phyloP scores from a whole-genome alignment of 2,329 filamentous ascomycete genomes.

The Pyrenophora tritici-repentis region DNA sequence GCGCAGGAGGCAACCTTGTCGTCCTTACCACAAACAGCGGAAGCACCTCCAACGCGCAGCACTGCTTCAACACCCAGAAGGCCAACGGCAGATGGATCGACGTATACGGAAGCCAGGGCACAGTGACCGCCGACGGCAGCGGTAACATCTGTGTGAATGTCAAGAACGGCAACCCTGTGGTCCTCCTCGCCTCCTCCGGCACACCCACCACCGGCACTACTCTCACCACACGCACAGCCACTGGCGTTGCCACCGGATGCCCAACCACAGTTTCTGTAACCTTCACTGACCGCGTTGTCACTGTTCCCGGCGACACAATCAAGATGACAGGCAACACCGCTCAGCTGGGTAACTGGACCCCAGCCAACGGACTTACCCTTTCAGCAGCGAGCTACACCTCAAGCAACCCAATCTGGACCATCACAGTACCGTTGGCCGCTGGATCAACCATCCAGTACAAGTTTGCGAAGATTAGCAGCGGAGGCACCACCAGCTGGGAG shows the following conservation, averaged over 20 bases:
- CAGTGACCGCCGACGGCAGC: conserved; percentile 47
- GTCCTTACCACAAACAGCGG: conserved; percentile 55
- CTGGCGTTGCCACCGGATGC: conserved; percentile 21
- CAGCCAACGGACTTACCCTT: conserved; percentile 48
- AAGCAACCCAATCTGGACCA: conserved; percentile 55
- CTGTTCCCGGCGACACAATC: conserved; percentile 56
- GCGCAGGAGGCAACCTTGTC: conserved; percentile 52
- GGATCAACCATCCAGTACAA: conserved; percentile 52
- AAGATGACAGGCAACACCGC: conserved; percentile 52
- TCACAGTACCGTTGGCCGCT: conserved; percentile 48
- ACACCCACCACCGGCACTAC: conserved; percentile 23
- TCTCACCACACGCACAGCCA: conserved; percentile 11
- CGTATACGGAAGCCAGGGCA: conserved; percentile 44
- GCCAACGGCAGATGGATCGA: conserved; percentile 50
- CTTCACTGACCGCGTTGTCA: conserved; percentile 55
- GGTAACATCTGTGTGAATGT: conserved; percentile 52
- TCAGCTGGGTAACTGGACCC: conserved; percentile 53
- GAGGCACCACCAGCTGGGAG: conserved; percentile 54
- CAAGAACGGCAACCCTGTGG: conserved; percentile 52
- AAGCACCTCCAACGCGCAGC: conserved; percentile 43
- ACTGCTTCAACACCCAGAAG: conserved; percentile 52
- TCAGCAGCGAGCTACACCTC: conserved; percentile 51
- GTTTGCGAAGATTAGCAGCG: conserved; percentile 54
- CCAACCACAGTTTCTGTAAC: conserved; percentile 44
- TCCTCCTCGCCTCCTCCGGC: conserved; percentile 39